Evolutionary conservation across 495 filamentous ascomycete species (phyloP).

Genomic region (Diplogelasinospora grovesii): DNA sequence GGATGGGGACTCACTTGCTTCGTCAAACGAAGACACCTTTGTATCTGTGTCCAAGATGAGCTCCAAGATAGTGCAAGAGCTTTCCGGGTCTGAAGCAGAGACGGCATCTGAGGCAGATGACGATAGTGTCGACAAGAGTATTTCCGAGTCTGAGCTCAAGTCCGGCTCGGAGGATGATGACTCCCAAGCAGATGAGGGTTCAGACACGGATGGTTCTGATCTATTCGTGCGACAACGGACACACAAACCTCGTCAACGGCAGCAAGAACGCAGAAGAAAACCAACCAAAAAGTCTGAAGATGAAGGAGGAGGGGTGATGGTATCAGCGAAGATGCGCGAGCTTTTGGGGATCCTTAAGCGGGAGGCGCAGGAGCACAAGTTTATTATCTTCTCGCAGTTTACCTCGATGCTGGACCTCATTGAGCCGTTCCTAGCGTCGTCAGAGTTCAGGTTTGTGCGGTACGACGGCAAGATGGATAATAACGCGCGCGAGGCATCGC

Average conservation of each 20-base stretch:
- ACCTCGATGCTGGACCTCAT: slow-evolving; percentile 94
- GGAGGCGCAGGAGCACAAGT: slow-evolving; percentile 75
- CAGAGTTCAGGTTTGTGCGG: slow-evolving; percentile 65
- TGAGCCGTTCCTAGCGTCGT: slow-evolving; percentile 76
- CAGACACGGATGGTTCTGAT: slow-evolving; percentile 25
- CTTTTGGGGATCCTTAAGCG: slow-evolving; percentile 73
- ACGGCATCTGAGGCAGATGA: slow-evolving; percentile 11
- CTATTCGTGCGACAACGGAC: too few relatives aligned
- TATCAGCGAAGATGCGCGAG: slow-evolving; percentile 86
- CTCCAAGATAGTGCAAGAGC: slow-evolving; percentile 22
- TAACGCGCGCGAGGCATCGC: slow-evolving; percentile 80
- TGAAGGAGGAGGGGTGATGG: too few relatives aligned
- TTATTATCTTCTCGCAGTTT: slow-evolving; percentile 96
- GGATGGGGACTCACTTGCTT: slow-evolving; percentile 23
- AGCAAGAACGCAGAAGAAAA: slow-evolving; percentile 16
- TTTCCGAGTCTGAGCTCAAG: slow-evolving; percentile 32
- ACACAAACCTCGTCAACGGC: slow-evolving; percentile 12
- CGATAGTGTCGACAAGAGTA: slow-evolving; percentile 17
- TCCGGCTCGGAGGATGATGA: slow-evolving; percentile 41
- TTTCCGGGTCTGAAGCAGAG: slow-evolving; percentile 11
- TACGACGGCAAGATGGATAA: slow-evolving; percentile 97
- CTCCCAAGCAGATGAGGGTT: too few relatives aligned
- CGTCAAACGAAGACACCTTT: slow-evolving; percentile 32
- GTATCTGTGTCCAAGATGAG: slow-evolving; percentile 36
- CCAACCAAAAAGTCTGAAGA: too few relatives aligned